Conservation (phyloP, 2,329 filamentous ascomycete genomes). For the Aspergillus piperis region DNA sequence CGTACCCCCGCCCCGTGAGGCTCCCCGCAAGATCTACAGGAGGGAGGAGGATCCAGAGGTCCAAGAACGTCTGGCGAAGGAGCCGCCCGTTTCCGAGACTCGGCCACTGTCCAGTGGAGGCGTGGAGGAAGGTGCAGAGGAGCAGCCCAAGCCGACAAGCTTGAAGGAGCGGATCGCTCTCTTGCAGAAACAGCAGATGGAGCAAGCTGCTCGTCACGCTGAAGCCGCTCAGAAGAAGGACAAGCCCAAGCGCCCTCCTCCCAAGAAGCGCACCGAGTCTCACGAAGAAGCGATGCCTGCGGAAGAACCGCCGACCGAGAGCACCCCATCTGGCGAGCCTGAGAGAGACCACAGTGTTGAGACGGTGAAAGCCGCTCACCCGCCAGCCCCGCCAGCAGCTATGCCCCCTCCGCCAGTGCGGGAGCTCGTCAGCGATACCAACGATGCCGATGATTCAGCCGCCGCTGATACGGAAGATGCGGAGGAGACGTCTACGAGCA, state of each 20-base stretch:
- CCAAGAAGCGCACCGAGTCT: conserved; percentile 64
- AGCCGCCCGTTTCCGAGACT: conserved; percentile 37
- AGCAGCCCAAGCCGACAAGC: conserved; percentile 87
- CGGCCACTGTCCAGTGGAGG: conserved; percentile 43
- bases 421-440: conserved; percentile 62
- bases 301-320: conserved; percentile 32
- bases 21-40: conserved; percentile 74
- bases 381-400: conserved; percentile 37
- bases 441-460: conserved; percentile 66
- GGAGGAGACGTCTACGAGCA: conserved; percentile 65
- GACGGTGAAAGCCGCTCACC: conserved; percentile 33
- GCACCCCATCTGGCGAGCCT: conserved; percentile 35
- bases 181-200: conserved; percentile 88
- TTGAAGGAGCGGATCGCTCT: conserved; percentile 94
- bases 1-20: conserved; percentile 72
- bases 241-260: conserved; percentile 75
- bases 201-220: conserved; percentile 80
- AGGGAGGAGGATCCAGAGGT: conserved; percentile 77
- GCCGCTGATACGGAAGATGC: conserved; percentile 65
- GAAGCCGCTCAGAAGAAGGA: conserved; percentile 79
- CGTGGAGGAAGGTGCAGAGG: conserved; percentile 62
- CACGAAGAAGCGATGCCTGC: conserved; percentile 27
- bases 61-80: conserved; percentile 35
- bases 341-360: conserved; percentile 41
- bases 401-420: conserved; percentile 46